Evolutionary conservation across 176 grass and related monocot genomes (phyloP), one percentile per base, ranked within the genome.

Genomic region (Cymbopogon citratus): DNA sequence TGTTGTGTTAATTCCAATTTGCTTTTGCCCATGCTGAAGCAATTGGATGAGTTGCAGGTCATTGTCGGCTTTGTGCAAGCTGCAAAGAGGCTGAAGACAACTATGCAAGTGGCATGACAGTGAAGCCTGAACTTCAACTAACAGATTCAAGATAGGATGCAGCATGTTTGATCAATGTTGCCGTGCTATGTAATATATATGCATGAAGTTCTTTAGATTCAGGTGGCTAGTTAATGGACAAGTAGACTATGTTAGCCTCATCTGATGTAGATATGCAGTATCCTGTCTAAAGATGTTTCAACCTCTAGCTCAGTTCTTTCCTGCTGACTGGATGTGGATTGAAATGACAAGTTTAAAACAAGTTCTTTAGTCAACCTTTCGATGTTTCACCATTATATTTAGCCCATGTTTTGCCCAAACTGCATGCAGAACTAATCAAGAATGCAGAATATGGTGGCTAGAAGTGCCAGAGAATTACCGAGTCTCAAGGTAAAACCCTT

Each of bases 21-120:
- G 84, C 84, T 87, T 86, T 85, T 62, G 54, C 82, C 44, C 43
- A 71, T 73, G 78, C 12, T 81, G 81, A 87, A 94, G 92, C 92
- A 94, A 94, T 88, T 94, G 90, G 92, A 94, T 83, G 92, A 94
- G 73, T 80, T 85, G 90, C 92, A 94, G 90, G 90, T 92, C 21
- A 92, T 94, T 64, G 70, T 85, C 0, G 75, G 87, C 5, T 94
- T 94, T 41, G 89, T 85, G 41, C 90, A 94, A 71, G 92, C 92
- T 40, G 92, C 92, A 77, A 94, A 94, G 84, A 94, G 92, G 63
- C 85, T 94, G 72, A 94, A 94, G 67, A 90, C 70, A 13, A 76
- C 39, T 67, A 39, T 88, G 70, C 79, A 85, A 79, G 63, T 94
- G 62, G 84, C 23, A 43, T 84, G 25, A 81, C 9, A 28, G 28